phyloP scores from a whole-genome alignment of 371 early-diverging fungal genomes.

The Syncephalastrum monosporum region DNA sequence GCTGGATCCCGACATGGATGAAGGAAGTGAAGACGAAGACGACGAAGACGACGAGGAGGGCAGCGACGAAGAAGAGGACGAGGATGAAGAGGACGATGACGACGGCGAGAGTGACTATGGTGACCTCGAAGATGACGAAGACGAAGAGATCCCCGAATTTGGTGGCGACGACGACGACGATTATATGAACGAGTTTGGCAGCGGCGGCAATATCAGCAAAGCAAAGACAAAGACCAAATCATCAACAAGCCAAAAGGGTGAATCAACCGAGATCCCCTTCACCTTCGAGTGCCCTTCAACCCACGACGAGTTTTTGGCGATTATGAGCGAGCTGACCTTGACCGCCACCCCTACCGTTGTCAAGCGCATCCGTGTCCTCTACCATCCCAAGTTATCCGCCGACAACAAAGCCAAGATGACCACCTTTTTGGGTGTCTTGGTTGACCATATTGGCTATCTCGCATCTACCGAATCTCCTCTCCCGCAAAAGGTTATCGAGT shows the following conservation, averaged over 20 bases:
- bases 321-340: conserved; percentile 45
- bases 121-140: conserved; percentile 45
- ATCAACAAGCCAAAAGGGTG: conserved; percentile 19
- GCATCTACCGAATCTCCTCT: conserved; percentile 49
- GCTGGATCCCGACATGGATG: conserved; percentile 23
- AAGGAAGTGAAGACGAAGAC: conserved; percentile 29
- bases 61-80: conserved; percentile 42
- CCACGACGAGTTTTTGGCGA: conserved; percentile 61
- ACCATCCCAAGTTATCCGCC: conserved; percentile 76
- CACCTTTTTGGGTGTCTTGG: conserved; percentile 58
- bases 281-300: conserved; percentile 80
- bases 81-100: conserved; percentile 45
- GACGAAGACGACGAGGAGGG: conserved; percentile 36
- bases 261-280: conserved; percentile 68
- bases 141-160: conserved; percentile 27
- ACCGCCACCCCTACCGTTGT: conserved; percentile 71
- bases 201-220: conserved; percentile 31
- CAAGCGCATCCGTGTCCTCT: conserved; percentile 77
- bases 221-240: conserved; percentile 9
- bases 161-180: conserved; percentile 52
- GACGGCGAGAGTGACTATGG: conserved; percentile 35
- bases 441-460: conserved; percentile 68
- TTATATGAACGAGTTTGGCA: conserved; percentile 45
- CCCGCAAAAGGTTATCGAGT: conserved; percentile 49
- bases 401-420: conserved; percentile 74